phyloP scores from a whole-genome alignment of 148 eudicot genomes.

The Euryodendron excelsum region DNA sequence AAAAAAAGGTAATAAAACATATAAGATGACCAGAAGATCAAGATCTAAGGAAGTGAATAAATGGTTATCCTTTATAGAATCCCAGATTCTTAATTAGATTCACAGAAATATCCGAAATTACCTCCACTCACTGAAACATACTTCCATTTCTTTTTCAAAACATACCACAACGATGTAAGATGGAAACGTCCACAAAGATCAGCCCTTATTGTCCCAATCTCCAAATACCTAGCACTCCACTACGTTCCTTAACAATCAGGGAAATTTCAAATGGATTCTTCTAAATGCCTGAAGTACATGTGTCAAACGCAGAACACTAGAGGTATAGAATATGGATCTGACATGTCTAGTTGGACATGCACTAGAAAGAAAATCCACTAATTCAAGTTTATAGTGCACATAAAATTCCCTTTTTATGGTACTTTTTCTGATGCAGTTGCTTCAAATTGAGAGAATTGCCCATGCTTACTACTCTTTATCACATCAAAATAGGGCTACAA shows the following conservation, averaged over 20 bases:
- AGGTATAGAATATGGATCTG: neutral
- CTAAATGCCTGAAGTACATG: neutral
- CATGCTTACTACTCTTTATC: no score
- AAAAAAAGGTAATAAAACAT: no score
- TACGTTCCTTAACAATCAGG: neutral
- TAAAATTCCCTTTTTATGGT: neutral
- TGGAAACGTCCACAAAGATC: neutral
- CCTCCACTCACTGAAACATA: neutral
- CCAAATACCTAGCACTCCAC: neutral
- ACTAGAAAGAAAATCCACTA: neutral
- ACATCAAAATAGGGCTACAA: no score
- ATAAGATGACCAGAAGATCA: no score
- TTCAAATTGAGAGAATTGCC: no score
- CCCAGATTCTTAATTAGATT: neutral
- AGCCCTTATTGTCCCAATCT: neutral
- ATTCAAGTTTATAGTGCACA: neutral
- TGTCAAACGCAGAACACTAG: neutral
- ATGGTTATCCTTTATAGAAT: neutral
- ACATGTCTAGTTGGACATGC: neutral
- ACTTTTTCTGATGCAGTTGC: neutral
- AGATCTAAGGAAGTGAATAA: no score
- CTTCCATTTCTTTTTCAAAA: neutral
- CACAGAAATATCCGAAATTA: neutral
- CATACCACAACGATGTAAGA: neutral
- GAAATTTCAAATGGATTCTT: neutral